Percentiles rank a stretch among this genome's conserved stretches.
These are phyloP conservation scores for Beta vulgaris DNA, from an alignment of 148 eudicot genomes.

Conservation along the genomic window DNA sequence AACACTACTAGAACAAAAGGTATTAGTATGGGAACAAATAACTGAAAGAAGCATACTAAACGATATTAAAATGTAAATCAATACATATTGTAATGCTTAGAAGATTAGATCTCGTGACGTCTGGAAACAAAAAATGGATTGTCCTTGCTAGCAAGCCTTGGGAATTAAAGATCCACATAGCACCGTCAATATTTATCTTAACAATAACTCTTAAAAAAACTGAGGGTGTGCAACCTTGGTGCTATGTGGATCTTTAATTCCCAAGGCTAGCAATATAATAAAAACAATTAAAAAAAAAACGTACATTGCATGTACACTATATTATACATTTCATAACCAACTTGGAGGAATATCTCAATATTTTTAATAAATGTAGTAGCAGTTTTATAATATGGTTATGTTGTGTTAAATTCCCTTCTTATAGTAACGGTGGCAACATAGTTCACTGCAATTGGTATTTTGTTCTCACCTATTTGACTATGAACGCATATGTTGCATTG, in stretches of 20 bases:
- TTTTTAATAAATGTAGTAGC: too few species aligned
- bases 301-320: background rate
- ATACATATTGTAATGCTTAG: too few species aligned
- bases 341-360: background rate
- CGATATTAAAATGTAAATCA: too few species aligned
- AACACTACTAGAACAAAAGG: too few species aligned
- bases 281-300: background rate
- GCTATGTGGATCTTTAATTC: conserved; percentile 4
- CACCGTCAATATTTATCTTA: too few species aligned
- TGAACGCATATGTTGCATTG: background rate
- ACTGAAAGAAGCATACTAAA: too few species aligned
- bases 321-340: background rate
- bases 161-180: conserved; percentile 7
- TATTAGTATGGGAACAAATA: too few species aligned
- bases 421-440: conserved; percentile 26
- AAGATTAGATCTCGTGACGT: too few species aligned
- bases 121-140: too few species aligned
- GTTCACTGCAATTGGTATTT: conserved; percentile 21
- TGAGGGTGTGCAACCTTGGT: too few species aligned
- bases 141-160: conserved; percentile 12
- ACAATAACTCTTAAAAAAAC: too few species aligned
- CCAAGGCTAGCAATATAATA: conserved; percentile 8
- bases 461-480: conserved; percentile 25
- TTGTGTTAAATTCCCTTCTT: conserved; percentile 12
- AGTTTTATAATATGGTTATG: background rate